These are phyloP conservation scores for Blastocystis sp. DNA, from an alignment of 352 stramenopile species.

Conservation along the genomic window DNA sequence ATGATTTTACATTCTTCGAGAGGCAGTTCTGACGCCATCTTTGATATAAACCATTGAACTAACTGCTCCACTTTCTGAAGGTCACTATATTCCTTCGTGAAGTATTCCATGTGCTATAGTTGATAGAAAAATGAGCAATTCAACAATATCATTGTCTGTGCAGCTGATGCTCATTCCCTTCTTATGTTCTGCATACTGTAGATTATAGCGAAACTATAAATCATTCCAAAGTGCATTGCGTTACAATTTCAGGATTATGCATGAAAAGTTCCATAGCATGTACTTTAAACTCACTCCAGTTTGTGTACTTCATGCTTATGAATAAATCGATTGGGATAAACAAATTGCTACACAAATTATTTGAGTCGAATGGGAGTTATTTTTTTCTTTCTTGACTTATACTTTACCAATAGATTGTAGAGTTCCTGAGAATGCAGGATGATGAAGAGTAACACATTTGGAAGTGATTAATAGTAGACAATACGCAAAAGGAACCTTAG, in stretches of 20 bases:
- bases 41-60: conserved; percentile 18
- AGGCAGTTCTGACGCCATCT: conserved; percentile 15
- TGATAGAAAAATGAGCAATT: not conserved
- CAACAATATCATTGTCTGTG: conserved; percentile 51
- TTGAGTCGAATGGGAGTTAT: not conserved
- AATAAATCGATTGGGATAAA: not conserved
- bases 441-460: not conserved
- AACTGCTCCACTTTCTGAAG: conserved; percentile 32
- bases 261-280: conserved; percentile 33
- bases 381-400: not conserved
- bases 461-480: not conserved
- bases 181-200: conserved; percentile 55
- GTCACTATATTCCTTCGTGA: not conserved
- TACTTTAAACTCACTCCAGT: conserved; percentile 50
- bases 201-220: conserved; percentile 47
- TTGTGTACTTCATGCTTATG: conserved; percentile 27
- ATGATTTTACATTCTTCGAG: not conserved
- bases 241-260: conserved; percentile 34
- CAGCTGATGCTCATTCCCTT: conserved; percentile 35
- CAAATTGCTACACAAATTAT: not conserved
- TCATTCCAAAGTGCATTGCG: not conserved
- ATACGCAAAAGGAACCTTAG: not conserved
- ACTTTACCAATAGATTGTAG: not conserved
- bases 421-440: not conserved
- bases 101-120: conserved; percentile 45